Evolutionary conservation across 1,284 basidiomycete species (phyloP), one percentile per base, ranked within the genome.

Genomic region (Pseudozyma hubeiensis): DNA sequence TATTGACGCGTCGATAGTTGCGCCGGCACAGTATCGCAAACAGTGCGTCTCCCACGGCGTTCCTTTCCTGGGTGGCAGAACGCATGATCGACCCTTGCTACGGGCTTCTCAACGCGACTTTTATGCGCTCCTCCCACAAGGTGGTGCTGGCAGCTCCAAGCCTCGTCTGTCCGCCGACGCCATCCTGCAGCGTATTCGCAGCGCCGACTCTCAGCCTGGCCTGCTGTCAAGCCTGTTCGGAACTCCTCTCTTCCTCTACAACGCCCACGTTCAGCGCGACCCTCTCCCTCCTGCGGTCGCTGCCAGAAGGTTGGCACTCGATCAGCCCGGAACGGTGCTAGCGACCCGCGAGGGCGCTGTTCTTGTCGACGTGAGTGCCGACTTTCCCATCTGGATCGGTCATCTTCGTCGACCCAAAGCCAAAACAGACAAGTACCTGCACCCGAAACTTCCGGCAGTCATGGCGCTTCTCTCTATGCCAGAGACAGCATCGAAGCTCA

Each of bases 201-300:
- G 85, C 40, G 84, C 82, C 45, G 86, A 87, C 67, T 86, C 85
- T 44, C 87, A 87, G 64, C 86, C 87, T 1, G 87, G 87, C 3
- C 84, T 86, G 9, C 85, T 85, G 43, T 73, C 86, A 16, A 69
- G 78, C 37, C 77, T 85, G 29, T 75, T 85, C n/a, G 77, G 78
- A n/a, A 65, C 74, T 48, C 40, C 58, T 34, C 29, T 78, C 16
- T 87, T 87, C 68, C 78, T 85, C 7, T 87, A 87, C 70, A 86
- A 85, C 39, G 85, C 84, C 0, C 84, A 84, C 54, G 65, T 86
- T 14, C 85, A 87, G 57, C 50, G 69, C 9, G 72, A 68, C 17
- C 64, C 65, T 6, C 61, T 83, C 11, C 75, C 79, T 2, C 57
- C 65, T 8, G 17, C 46, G 14, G 24, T 73, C 8, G 50, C 64